Evolutionary conservation across 345 rosid species (phyloP).

Genomic region (Psidium friedrichsthalianum): DNA sequence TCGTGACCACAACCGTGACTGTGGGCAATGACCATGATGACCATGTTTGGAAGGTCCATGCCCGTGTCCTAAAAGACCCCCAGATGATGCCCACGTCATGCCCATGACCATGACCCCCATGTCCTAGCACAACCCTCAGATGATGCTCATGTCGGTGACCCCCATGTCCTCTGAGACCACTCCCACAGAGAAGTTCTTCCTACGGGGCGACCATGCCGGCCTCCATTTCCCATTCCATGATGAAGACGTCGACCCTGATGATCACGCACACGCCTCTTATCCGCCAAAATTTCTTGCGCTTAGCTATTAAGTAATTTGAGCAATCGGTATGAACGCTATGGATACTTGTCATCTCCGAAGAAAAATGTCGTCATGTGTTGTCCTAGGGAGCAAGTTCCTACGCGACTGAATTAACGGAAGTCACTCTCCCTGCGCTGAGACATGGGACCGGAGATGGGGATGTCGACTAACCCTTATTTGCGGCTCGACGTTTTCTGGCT

Average conservation of each 20-base stretch:
- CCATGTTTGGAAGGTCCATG: no score
- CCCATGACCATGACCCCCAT: neutral
- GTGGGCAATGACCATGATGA: no score
- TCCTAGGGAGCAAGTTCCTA: neutral
- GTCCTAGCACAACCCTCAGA: neutral
- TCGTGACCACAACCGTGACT: neutral
- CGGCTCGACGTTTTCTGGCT: neutral
- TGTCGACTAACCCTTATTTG: neutral
- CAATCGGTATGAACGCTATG: neutral
- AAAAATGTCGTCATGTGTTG: neutral
- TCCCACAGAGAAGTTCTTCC: neutral
- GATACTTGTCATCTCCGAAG: neutral
- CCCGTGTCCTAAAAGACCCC: no score
- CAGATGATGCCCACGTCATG: neutral
- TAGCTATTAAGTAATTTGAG: rapidly evolving
- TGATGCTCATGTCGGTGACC: neutral
- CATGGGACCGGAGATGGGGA: neutral
- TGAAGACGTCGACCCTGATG: neutral
- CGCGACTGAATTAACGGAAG: neutral
- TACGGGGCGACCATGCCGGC: neutral
- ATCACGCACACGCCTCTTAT: neutral
- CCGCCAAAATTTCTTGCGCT: neutral
- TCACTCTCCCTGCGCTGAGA: neutral
- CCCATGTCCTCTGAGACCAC: neutral
- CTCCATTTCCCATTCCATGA: neutral